These are phyloP conservation scores for Chalciporus chontae DNA, from an alignment of 768 basidiomycete genomes.

Conservation along the genomic window DNA sequence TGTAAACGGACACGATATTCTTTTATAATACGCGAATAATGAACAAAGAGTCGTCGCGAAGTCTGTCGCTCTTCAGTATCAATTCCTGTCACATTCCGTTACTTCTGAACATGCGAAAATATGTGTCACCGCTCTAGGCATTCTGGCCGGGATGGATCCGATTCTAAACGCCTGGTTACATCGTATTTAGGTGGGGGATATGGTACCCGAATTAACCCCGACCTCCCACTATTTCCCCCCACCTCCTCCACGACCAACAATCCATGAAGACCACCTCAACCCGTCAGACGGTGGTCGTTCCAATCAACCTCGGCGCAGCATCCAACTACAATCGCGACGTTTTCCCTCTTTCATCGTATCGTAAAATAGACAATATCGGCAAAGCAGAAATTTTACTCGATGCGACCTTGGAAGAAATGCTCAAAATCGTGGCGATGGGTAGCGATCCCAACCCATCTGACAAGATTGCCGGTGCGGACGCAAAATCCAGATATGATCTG, in stretches of 20 bases:
- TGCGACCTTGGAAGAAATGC: slow-evolving; percentile 8
- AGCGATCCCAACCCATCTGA: background rate
- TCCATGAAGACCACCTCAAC: background rate
- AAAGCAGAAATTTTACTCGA: slow-evolving; percentile 6
- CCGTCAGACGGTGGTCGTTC: background rate
- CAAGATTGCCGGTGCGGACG: background rate
- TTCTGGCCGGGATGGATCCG: no score
- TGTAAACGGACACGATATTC: no score
- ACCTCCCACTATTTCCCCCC: background rate
- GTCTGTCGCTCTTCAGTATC: no score
- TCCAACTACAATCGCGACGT: slow-evolving; percentile 1
- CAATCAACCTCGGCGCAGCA: slow-evolving; percentile 4
- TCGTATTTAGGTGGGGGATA: background rate
- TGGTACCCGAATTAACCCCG: background rate
- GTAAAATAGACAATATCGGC: background rate
- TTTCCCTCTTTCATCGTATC: slow-evolving; percentile 6
- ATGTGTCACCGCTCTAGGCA: no score
- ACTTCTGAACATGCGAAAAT: no score
- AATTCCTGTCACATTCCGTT: no score
- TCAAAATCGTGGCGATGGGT: background rate
- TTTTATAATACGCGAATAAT: no score
- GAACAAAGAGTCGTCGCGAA: no score
- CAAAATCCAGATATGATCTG: slow-evolving; percentile 4
- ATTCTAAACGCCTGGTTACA: background rate
- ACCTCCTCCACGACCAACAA: background rate